Percentiles rank a stretch among this genome's conserved stretches.
phyloP scores from a whole-genome alignment of 202 grass and related monocot species.

The Bolboschoenoplectus hybrid region DNA sequence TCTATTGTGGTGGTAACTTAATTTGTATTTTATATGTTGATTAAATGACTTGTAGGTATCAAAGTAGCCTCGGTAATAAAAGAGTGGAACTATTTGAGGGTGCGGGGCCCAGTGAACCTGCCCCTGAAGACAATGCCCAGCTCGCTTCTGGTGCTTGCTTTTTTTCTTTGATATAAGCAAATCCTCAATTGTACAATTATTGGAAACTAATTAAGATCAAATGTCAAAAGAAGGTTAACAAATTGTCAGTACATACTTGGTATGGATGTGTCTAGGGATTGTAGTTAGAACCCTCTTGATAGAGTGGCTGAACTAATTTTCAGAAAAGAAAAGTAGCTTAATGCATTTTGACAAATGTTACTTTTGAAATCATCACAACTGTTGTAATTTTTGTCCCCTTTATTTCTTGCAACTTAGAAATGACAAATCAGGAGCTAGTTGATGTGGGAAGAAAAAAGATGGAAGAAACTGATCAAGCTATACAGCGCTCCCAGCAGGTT shows the following conservation, averaged over 20 bases:
- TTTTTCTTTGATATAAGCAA: slow-evolving; percentile 24
- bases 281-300: neutral
- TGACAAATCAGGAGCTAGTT: slow-evolving; percentile 94
- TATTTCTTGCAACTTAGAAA: slow-evolving; percentile 51
- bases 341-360: slow-evolving; percentile 12
- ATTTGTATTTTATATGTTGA: slow-evolving; percentile 29
- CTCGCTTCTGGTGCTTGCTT: slow-evolving; percentile 78
- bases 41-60: slow-evolving; percentile 65
- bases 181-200: neutral
- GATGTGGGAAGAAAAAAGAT: slow-evolving; percentile 74
- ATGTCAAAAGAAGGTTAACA: neutral
- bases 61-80: slow-evolving; percentile 93
- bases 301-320: neutral
- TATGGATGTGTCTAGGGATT: neutral
- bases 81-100: slow-evolving; percentile 92
- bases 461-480: slow-evolving; percentile 91
- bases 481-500: slow-evolving; percentile 94
- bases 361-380: neutral
- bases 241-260: neutral
- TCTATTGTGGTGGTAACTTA: neutral
- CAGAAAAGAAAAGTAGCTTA: neutral
- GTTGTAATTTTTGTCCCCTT: neutral
- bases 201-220: neutral
- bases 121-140: slow-evolving; percentile 64
- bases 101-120: slow-evolving; percentile 66